Base-by-base conservation (phyloP, 768 basidiomycete species). In the Scleroderma bovista region DNA sequence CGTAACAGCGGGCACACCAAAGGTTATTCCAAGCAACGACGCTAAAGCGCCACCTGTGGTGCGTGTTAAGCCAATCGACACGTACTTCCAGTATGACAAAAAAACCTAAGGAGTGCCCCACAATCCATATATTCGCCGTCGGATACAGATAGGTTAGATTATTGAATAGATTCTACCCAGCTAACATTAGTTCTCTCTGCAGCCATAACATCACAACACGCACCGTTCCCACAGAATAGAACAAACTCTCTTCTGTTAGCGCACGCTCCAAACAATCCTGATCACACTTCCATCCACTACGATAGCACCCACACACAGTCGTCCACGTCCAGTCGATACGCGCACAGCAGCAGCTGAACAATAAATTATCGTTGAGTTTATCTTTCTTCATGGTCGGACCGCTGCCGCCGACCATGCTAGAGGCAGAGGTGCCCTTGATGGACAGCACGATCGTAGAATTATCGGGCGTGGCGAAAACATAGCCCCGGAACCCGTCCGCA, bases 321-420 rank as follows among this genome's bases (percentile, higher is more conserved):
- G 86, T 82, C 95, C 95, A 98, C 16, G 88, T 81, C 83, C 90
- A 95, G 60, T 90, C 91, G 24, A 96, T 78, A 16, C 81, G 72
- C 0, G 95, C 95, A 66, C 95, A 98, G 68, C 95, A 98, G 63
- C 95, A 98, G 54, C 84, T 87, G 66, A 95, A 95, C 51, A 97
- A 68, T 6, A 96, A 66, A 57, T 94, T 97, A 64, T 97, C 93
- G 71, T 97, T 97, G 47, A 88, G 64, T 68, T 88, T 94, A 73
- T 97, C 95, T 61, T 93, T 95, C 72, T 81, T 84, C 2, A 75
- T 75, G n/a, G 95, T 97, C 13, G 85, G 83, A 0, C 92, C 91
- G 1, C 83, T 83, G 17, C 84, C 79, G 1, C 88, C 80, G 46
- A 91, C 77, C 10, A 82, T 44, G 3, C 79, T 79, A 0, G 26